Evolutionary conservation across 495 filamentous ascomycete genomes (phyloP).

Genomic region (Aspergillus mulundensis): DNA sequence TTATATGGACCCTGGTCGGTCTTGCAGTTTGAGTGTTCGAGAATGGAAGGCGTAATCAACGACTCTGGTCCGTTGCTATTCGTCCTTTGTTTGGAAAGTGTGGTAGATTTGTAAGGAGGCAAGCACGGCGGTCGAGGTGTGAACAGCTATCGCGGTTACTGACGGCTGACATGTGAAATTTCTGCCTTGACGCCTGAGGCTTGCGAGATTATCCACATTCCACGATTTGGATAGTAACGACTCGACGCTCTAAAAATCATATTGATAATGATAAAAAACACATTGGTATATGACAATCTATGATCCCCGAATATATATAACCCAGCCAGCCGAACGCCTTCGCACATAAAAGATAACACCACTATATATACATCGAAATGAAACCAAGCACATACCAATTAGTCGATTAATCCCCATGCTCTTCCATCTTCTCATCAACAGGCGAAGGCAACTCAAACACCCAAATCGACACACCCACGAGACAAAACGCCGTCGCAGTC

Average conservation of each 20-base stretch:
- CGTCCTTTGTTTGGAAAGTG: too few relatives aligned
- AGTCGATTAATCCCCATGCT: slow-evolving; percentile 5
- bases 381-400: background rate
- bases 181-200: slow-evolving; percentile 10
- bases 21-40: background rate
- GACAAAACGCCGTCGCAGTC: slow-evolving; percentile 37
- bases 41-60: background rate
- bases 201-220: background rate
- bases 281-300: too few relatives aligned
- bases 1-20: background rate
- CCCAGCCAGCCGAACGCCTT: too few relatives aligned
- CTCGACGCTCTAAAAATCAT: too few relatives aligned
- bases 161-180: slow-evolving; percentile 7
- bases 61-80: too few relatives aligned
- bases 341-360: background rate
- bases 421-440: slow-evolving; percentile 6
- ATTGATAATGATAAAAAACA: too few relatives aligned
- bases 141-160: background rate
- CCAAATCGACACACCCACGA: slow-evolving; percentile 38
- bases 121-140: background rate
- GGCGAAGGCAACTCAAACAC: slow-evolving; percentile 32
- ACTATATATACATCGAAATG: background rate
- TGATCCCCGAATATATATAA: too few relatives aligned
- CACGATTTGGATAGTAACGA: too few relatives aligned
- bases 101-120: too few relatives aligned